Percentiles rank a stretch among this genome's conserved stretches.
phyloP scores from a whole-genome alignment of 768 basidiomycete species.

The Tephrocybe sp. region DNA sequence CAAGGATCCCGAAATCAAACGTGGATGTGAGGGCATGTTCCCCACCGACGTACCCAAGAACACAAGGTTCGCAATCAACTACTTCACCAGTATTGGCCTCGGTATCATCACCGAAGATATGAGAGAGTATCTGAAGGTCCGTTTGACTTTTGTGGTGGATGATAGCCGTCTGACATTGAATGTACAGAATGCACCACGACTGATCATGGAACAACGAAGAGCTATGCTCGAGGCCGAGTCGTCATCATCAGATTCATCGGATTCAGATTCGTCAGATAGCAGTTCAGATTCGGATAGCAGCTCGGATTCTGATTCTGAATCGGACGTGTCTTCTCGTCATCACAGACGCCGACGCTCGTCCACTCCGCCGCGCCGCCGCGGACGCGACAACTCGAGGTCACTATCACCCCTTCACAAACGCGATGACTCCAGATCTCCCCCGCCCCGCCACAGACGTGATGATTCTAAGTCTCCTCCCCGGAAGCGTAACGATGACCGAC shows the following conservation, averaged over 20 bases:
- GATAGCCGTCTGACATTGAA: conserved; percentile 10
- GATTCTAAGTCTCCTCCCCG: conserved; percentile 23
- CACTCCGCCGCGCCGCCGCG: conserved; percentile 24
- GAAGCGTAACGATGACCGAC: conserved; percentile 13
- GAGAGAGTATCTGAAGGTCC: conserved; percentile 91
- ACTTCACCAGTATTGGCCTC: conserved; percentile 93
- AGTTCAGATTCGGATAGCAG: conserved; percentile 24
- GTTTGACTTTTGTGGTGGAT: conserved; percentile 20
- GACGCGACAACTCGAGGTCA: conserved; percentile 17
- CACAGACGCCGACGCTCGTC: conserved; percentile 25
- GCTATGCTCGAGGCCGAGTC: conserved; percentile 76
- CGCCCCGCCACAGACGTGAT: conserved; percentile 18
- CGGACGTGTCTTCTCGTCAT: conserved; percentile 19
- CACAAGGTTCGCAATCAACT: conserved; percentile 95
- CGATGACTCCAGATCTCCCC: conserved; percentile 23
- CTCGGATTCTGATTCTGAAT: conserved; percentile 19
- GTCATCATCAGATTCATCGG: conserved; percentile 35
- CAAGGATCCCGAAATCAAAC: conserved; percentile 78
- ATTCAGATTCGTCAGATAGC: conserved; percentile 32
- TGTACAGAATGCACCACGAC: conserved; percentile 80
- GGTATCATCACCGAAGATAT: conserved; percentile 92
- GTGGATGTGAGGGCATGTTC: conserved; percentile 82
- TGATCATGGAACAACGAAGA: conserved; percentile 93
- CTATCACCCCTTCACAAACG: conserved; percentile 20
- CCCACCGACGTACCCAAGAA: conserved; percentile 96